Conservation (phyloP, 495 filamentous ascomycete species). For the Lentithecium fluviatile region DNA sequence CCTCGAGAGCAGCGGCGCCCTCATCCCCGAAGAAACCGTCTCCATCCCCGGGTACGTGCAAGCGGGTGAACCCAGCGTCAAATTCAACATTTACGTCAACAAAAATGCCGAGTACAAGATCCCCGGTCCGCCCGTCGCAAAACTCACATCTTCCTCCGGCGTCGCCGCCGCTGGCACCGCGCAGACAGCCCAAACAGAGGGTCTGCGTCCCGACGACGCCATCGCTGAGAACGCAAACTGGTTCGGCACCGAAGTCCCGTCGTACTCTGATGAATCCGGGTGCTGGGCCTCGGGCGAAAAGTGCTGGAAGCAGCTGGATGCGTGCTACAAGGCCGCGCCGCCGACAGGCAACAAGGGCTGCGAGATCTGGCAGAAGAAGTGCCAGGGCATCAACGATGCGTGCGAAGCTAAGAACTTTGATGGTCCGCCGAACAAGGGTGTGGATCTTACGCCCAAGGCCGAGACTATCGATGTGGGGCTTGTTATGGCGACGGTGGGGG, state of each 20-base stretch:
- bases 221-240: slow-evolving; percentile 69
- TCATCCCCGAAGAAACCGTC: slow-evolving; percentile 50
- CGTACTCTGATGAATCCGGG: slow-evolving; percentile 53
- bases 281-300: slow-evolving; percentile 57
- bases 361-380: slow-evolving; percentile 59
- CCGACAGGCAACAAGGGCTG: slow-evolving; percentile 60
- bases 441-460: slow-evolving; percentile 44
- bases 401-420: slow-evolving; percentile 51
- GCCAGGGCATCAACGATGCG: slow-evolving; percentile 49
- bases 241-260: slow-evolving; percentile 60
- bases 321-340: slow-evolving; percentile 58
- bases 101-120: slow-evolving; percentile 53
- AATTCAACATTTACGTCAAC: slow-evolving; percentile 59
- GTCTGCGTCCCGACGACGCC: slow-evolving; percentile 52
- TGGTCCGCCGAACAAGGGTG: slow-evolving; percentile 60
- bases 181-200: slow-evolving; percentile 41
- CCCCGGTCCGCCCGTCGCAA: slow-evolving; percentile 54
- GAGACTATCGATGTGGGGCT: slow-evolving; percentile 30
- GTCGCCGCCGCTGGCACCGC: slow-evolving; percentile 23
- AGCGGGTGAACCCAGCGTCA: slow-evolving; percentile 52
- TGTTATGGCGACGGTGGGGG: slow-evolving; percentile 21
- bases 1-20: slow-evolving; percentile 50
- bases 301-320: slow-evolving; percentile 58
- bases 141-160: slow-evolving; percentile 10
- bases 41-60: slow-evolving; percentile 64